A percentile compares a stretch with the other conserved stretches of the same genome.
Conservation (phyloP, 495 filamentous ascomycete species). For the Aeminium ludgeri region DNA sequence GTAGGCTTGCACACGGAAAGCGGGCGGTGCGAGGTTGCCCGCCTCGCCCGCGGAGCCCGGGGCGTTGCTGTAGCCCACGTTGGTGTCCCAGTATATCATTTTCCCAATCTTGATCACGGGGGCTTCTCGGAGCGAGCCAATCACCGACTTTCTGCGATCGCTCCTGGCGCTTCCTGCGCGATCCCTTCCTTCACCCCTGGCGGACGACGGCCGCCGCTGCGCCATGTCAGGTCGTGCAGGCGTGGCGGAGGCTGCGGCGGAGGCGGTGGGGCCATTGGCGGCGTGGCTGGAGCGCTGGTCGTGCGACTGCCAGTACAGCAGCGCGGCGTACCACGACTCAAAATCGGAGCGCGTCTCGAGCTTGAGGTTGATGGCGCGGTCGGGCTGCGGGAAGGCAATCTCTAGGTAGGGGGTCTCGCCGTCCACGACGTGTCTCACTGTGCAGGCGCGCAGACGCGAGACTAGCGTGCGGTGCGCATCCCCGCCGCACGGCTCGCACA, state of each 20-base stretch:
- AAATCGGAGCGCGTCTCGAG: constrained; percentile 60
- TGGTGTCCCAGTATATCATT: constrained; percentile 76
- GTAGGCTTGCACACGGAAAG: constrained; percentile 38
- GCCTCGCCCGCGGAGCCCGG: neutral
- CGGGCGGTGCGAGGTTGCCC: constrained; percentile 17
- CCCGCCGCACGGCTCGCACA: constrained; percentile 46
- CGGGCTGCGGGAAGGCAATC: constrained; percentile 52
- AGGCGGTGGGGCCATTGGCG: neutral
- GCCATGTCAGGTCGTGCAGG: no score
- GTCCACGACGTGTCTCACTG: constrained; percentile 46
- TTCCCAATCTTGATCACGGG: constrained; percentile 96
- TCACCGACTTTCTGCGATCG: constrained; percentile 41
- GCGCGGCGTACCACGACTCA: constrained; percentile 80
- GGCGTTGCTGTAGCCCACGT: constrained; percentile 31
- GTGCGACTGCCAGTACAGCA: constrained; percentile 88
- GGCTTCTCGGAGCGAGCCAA: constrained; percentile 48
- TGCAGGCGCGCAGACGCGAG: constrained; percentile 73
- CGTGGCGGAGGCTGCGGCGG: no score
- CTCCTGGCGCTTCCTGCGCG: constrained; percentile 11
- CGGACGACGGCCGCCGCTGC: constrained; percentile 11
- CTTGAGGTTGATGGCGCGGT: constrained; percentile 53
- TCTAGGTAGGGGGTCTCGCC: constrained; percentile 58
- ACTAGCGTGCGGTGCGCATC: constrained; percentile 45
- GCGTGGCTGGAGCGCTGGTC: constrained; percentile 27
- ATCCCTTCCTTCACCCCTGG: constrained; percentile 1